Evolutionary conservation across 345 rosid species (phyloP).

Genomic region (Citrus maxima): DNA sequence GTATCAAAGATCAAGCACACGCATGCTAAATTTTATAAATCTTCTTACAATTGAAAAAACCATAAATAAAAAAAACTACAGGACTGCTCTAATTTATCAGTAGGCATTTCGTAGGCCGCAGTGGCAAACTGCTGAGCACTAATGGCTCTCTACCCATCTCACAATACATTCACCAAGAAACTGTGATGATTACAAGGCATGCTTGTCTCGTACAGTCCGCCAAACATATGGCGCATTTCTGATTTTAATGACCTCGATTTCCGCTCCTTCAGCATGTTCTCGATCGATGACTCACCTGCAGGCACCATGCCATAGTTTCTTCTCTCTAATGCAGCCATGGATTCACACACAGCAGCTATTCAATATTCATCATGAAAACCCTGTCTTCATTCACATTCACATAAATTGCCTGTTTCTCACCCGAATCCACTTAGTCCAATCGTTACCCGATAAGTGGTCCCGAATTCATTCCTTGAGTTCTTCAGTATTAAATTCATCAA

Average conservation of each 20-base stretch:
- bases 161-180: not conserved
- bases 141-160: not conserved
- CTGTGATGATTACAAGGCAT: not conserved
- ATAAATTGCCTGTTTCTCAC: not conserved
- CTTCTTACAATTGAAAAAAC: no score
- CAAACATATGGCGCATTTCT: not conserved
- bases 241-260: not conserved
- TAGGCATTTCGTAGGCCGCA: not conserved
- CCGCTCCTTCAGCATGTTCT: not conserved
- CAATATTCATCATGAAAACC: no score
- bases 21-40: no score
- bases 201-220: not conserved
- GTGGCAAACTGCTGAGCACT: not conserved
- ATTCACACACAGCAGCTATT: not conserved
- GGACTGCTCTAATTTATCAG: not conserved
- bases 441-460: not conserved
- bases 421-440: not conserved
- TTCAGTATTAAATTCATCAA: not conserved
- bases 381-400: not conserved
- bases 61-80: no score
- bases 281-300: not conserved
- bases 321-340: not conserved
- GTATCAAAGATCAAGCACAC: no score
- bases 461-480: not conserved
- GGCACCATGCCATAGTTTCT: not conserved